Base-by-base conservation (phyloP, 441 rosid species). In the Hura crepitans region DNA sequence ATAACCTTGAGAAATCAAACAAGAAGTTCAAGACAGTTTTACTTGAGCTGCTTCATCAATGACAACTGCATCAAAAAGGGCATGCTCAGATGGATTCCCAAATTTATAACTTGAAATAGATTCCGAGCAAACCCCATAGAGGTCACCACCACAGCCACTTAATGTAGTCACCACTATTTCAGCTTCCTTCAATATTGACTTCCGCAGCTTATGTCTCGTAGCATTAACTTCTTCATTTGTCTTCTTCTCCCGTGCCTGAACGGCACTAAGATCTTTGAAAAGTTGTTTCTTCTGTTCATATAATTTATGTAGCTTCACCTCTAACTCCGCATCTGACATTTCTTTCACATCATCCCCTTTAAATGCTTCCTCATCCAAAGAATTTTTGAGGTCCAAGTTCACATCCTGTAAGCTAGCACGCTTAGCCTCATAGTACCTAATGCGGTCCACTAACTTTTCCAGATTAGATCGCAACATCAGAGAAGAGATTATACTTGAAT, bases 1-100 rank as follows among this genome's bases (percentile, higher is more conserved):
- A 67, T 64, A 65, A 66, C n/a, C 55, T 39, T 57, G 27, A 73
- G 55, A 59, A 35, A 70, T 47, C 67, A 67, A 57, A 68, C 58
- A 20, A 73, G 53, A 51, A 77, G 62, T 64, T 49, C 39, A 59
- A 66, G 62, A 67, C 53, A 76, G 49, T 47, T 80, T 42, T 83
- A 93, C 99, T 81, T 93, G 98, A 72, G 99, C 98, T 37, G 98
- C 99, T 89, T 96, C 99, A 77, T 96, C 99, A 79, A 96, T 87
- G 62, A 96, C 86, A 73, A 93, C 92, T 20, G 93, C 98, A 85
- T 96, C 98, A 79, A 96, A 96, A 61, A 96, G 85, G 66, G 90
- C 82, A 71, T 85, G 80, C 74, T 96, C 99, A 50, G 96, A 87
- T 70, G 93, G 89, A 76, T 64, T 84, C 66, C 90, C 87, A 79